Evolutionary conservation across 2,329 filamentous ascomycete genomes (phyloP).

Genomic region (Cladophialophora psammophila): DNA sequence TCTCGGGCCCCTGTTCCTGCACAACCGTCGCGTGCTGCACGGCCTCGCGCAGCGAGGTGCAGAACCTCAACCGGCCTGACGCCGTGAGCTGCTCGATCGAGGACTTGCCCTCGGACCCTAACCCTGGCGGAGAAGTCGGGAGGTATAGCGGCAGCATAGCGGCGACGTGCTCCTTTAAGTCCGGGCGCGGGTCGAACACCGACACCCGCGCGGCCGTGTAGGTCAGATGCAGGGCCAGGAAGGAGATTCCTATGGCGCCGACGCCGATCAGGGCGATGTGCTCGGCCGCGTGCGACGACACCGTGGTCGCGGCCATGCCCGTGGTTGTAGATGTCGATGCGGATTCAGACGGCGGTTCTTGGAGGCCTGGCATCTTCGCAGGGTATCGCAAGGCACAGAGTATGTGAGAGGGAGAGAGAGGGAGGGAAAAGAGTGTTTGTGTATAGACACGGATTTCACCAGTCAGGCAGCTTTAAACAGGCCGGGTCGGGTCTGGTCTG

Average conservation of each 20-base stretch:
- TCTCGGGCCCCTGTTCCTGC: constrained; percentile 67
- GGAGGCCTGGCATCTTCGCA: background rate
- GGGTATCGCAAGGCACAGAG: background rate
- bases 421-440: background rate
- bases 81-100: constrained; percentile 35
- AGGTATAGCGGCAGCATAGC: constrained; percentile 55
- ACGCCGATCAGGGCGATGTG: constrained; percentile 48
- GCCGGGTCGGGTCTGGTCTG: too few relatives aligned
- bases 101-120: background rate
- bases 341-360: background rate
- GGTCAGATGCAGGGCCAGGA: constrained; percentile 61
- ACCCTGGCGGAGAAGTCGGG: constrained; percentile 14
- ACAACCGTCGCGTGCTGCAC: constrained; percentile 59
- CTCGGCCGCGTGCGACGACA: constrained; percentile 22
- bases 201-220: constrained; percentile 52
- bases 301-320: background rate
- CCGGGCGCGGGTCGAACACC: constrained; percentile 60
- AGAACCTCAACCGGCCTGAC: constrained; percentile 47
- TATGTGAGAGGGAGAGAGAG: background rate
- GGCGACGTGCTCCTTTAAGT: constrained; percentile 55
- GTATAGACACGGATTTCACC: too few relatives aligned
- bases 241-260: constrained; percentile 63
- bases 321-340: background rate
- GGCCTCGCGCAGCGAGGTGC: constrained; percentile 49
- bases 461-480: too few relatives aligned